Evolutionary conservation across 345 rosid species (phyloP), one percentile per base, ranked within the genome.

Genomic region (Lumnitzera littorea): DNA sequence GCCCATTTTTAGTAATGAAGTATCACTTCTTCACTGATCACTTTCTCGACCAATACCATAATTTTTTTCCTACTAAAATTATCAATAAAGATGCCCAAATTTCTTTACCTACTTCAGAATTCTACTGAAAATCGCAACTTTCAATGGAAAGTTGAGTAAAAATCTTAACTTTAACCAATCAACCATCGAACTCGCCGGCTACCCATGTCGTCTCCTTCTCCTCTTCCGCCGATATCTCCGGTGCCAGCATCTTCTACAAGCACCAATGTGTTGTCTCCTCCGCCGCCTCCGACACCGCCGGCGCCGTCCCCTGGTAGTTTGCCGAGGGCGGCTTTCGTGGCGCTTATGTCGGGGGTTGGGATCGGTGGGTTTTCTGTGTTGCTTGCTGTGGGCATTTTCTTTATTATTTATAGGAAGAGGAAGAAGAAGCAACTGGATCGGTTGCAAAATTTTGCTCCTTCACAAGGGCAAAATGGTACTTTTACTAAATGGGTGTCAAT

Each of bases 301-400:
- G 13, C 27, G 36, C 48, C 61, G 11, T 12, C 60, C 0, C 48
- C 43, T 5, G 56, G 57, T 15, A 63, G 66, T 27, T 53, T 75
- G 55, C 75, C 75, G 50, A 50, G 17, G 51, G 79, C 71, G 51
- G 20, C 74, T 6, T 46, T 74, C 24, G 78, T 66, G 31, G 75
- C 64, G 43, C 72, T 74, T 31, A 48, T 63, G 20, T 63, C 61
- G n/a, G 79, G 79, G 49, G 61, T 63, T 5, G 75, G n/a, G 55
- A 52, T 75, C 24, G 79, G 75, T 48, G 75, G 70, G 20, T 13
- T 67, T 36, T 41, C 67, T 24, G 75, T 75, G 67, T 64, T 75
- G 62, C 54, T 70, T 56, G 63, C 57, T 55, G 75, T 70, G 51
- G 62, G 79, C 24, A 53, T 75, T 61, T 70, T 67, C 29, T 75